A percentile compares a stretch with the other conserved stretches of the same genome.
Conservation (phyloP, 2,329 filamentous ascomycete genomes). For the Pseudogymnoascus sp. region DNA sequence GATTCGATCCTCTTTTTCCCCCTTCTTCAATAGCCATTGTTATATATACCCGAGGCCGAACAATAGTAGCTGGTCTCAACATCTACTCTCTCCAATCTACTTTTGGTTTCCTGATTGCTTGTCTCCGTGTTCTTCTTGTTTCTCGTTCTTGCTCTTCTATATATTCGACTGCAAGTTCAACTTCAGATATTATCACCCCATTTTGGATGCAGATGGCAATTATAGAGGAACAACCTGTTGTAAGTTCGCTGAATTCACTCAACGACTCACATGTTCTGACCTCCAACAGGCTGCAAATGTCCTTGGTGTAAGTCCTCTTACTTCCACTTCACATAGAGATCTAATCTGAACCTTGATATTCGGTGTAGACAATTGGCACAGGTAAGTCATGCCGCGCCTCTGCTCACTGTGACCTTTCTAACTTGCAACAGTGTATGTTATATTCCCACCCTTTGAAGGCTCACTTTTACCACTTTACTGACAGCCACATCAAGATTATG, state of each 20-base stretch:
- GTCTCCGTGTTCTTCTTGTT: not conserved
- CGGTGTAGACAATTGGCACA: not conserved
- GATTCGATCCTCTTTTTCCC: not conserved
- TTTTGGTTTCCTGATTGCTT: not conserved
- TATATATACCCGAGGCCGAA: not conserved
- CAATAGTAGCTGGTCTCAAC: not conserved
- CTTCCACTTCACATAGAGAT: not conserved
- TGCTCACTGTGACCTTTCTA: not conserved
- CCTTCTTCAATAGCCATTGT: not conserved
- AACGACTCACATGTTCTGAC: not conserved
- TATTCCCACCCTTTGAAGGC: not conserved
- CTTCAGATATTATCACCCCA: not conserved
- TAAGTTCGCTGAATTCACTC: not conserved
- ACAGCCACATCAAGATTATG: constrained; percentile 28
- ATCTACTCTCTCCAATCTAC: not conserved
- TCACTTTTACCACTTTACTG: not conserved
- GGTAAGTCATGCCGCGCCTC: not conserved
- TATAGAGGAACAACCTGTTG: constrained; percentile 1
- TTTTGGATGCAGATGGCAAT: not conserved
- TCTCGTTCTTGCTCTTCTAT: not conserved
- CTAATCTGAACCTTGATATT: not conserved
- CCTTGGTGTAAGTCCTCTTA: not conserved
- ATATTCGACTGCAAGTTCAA: not conserved
- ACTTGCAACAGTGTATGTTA: constrained; percentile 1
- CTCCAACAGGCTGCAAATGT: not conserved